Base-by-base conservation (phyloP, 1,139 yeast genomes). In the Yamadazyma atlantica region DNA sequence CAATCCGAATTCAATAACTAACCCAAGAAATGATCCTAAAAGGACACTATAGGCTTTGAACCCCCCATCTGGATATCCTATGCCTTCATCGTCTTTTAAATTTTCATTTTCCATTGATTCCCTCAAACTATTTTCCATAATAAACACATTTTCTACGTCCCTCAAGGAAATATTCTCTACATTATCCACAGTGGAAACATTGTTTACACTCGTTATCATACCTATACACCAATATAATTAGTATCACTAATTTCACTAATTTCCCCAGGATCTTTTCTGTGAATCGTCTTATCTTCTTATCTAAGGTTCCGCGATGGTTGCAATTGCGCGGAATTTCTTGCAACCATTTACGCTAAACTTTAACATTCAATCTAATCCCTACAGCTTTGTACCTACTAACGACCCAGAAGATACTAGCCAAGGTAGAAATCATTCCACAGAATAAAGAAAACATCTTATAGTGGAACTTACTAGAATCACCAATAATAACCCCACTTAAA, bases 21-120 rank as follows among this genome's bases (percentile, higher is more conserved):
- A 60, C 1, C 85, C 81, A 31, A 76, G 58, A 55, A 80, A 79
- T 1, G 83, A 73, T 1, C 88, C 89, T 7, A 80, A 57, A 0
- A 82, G 79, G 0, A 78, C 85, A 4, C 64, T 43, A 70, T 83
- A 78, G 1, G 85, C 85, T 38, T 55, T 49, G 27, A 55, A 38
- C 0, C 85, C 87, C 2, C 87, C 85, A 43, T 82, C 86, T 0
- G 92, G 92, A 48, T 69, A 75, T 22, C 59, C 43, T 9, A 28
- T 12, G 9, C 29, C 17, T 10, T 23, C 26, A 10, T 23, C 12
- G 11, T 23, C 26, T 7, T 7, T 23, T 23, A 8, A 4, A 11
- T n/a, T 11, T 23, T n/a, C 5, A 8, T 23, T 28, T 28, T 8
- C n/a, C n/a, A n/a, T n/a, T n/a, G n/a, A n/a, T n/a, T n/a, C n/a